Evolutionary conservation across 2,329 filamentous ascomycete genomes (phyloP).

Genomic region (Cordyceps militaris): DNA sequence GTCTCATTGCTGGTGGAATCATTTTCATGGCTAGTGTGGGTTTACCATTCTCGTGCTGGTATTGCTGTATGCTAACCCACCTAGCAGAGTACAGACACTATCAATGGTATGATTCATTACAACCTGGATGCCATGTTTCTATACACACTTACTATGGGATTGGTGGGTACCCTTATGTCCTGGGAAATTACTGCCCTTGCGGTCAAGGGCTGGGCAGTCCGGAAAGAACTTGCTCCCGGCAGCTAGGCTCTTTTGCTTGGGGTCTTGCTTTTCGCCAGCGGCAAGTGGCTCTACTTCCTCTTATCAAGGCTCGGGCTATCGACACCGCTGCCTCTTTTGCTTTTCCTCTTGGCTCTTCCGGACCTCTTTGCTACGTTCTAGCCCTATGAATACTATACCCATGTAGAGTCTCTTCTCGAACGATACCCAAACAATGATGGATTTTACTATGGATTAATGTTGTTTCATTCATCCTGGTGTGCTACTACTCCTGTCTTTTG

Average conservation of each 20-base stretch:
- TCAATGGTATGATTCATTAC: slow-evolving; percentile 69
- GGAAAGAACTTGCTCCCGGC: slow-evolving; percentile 29
- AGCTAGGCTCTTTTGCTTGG: not conserved
- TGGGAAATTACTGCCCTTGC: slow-evolving; percentile 73
- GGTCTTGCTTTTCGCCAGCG: not conserved
- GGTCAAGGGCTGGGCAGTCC: slow-evolving; percentile 78
- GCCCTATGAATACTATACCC: no score
- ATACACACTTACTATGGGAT: slow-evolving; percentile 80
- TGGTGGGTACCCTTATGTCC: slow-evolving; percentile 77
- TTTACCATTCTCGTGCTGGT: slow-evolving; percentile 19
- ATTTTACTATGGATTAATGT: no score
- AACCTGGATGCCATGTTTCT: slow-evolving; percentile 85
- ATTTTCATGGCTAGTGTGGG: slow-evolving; percentile 88
- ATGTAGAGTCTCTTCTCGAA: no score
- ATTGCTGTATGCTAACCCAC: slow-evolving; percentile 16
- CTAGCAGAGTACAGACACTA: slow-evolving; percentile 62
- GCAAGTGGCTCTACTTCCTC: no score
- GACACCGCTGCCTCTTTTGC: no score
- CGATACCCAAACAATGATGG: no score
- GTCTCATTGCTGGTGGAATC: slow-evolving; percentile 76
- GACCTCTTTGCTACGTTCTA: no score
- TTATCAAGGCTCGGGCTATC: not conserved
- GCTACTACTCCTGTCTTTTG: no score
- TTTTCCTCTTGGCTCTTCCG: no score
- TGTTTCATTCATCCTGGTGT: no score